Base-by-base conservation (phyloP, 257 asterid species). In the Orobanche coerulescens region DNA sequence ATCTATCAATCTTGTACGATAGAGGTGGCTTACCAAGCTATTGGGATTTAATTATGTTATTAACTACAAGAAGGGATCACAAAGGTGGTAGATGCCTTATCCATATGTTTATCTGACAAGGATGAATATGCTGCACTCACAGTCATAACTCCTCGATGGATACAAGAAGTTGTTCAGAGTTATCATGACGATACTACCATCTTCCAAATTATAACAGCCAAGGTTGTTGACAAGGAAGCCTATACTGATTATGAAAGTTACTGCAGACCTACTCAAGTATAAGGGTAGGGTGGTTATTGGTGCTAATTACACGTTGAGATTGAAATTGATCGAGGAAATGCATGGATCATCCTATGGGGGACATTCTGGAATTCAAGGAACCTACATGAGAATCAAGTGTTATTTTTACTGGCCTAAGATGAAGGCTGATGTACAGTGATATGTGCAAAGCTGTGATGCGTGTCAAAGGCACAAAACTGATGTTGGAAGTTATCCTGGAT, bases 401-500 rank as follows among this genome's bases (percentile, higher is more conserved):
- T 0, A 18, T 1, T 57, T 57, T 1, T 18, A 11, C 0, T 59
- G 65, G 51, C 22, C 49, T 0, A 13, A 24, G 0, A 0, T 56
- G 14, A 56, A 33, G 30, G 0, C 3, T 0, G 39, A 40, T 12
- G 36, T 59, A 0, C 0, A 11, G 0, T 1, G 5, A 1, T 40
- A n/a, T 16, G 39, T 59, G 0, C 1, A 13, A 4, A 5, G 0
- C 0, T 59, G 52, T 59, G 39, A 22, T 0, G 14, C 5, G 0
- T 58, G 51, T 6, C 13, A 46, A 20, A 23, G 0, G 11, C 5
- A 1, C 8, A 59, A 59, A 7, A 0, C 9, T 1, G 11, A 40
- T 2, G 0, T 0, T 0, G 34, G 12, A 0, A 2, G 1, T 0
- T 37, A 59, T 0, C 53, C 22, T 0, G n/a, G 65, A 0, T 7